These are phyloP conservation scores for Zarea fungicola DNA, from an alignment of 2,329 filamentous ascomycete genomes.

Conservation along the genomic window DNA sequence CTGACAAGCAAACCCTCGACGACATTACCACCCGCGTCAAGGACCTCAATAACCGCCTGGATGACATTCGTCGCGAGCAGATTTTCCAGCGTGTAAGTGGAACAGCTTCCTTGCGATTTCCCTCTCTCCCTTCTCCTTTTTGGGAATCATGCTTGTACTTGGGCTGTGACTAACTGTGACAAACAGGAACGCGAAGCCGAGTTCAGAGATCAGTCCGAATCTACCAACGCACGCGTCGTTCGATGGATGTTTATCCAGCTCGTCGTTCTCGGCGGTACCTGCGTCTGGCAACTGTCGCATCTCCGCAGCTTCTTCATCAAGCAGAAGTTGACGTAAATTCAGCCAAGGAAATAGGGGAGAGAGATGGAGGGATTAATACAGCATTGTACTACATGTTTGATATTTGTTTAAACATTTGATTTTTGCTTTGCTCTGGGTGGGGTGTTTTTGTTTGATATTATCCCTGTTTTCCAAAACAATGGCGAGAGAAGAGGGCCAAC, in stretches of 20 bases:
- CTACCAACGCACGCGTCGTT: constrained; percentile 84
- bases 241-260: constrained; percentile 93
- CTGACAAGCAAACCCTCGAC: constrained; percentile 87
- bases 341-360: background rate
- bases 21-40: constrained; percentile 83
- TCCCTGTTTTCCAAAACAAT: no score
- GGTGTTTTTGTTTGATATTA: constrained; percentile 4
- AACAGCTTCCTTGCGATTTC: background rate
- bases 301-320: constrained; percentile 98
- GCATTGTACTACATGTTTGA: constrained; percentile 4
- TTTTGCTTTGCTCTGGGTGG: constrained; percentile 6
- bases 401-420: background rate
- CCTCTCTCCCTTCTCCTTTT: background rate
- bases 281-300: constrained; percentile 95
- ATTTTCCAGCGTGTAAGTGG: constrained; percentile 80
- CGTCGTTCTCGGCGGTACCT: constrained; percentile 76
- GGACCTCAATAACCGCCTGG: constrained; percentile 81
- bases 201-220: constrained; percentile 95
- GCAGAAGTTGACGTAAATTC: constrained; percentile 88
- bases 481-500: no score
- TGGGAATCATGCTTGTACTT: no score
- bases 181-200: constrained; percentile 91
- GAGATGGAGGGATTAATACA: background rate
- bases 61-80: constrained; percentile 90
- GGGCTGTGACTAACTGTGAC: background rate